Base-by-base conservation (phyloP, 345 rosid genomes). In the Schrenkiella parvula region DNA sequence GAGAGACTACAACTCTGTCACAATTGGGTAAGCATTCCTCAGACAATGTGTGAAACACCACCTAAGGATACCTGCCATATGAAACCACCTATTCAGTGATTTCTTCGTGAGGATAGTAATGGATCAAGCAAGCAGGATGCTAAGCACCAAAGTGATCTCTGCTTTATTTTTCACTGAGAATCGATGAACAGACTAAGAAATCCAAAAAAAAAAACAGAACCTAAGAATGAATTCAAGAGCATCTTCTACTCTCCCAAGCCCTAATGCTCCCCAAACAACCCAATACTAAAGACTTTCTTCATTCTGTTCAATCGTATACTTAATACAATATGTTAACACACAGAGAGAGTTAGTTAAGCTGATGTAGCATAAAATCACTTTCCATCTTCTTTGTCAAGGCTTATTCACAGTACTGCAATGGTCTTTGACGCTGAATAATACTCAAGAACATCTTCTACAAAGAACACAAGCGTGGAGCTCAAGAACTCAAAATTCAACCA, bases 41-140 rank as follows among this genome's bases (percentile, higher is more conserved):
- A 57, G 66, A 64, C 11, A 19, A 28, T 37, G 42, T n/a, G 28
- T 57, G 37, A 37, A 73, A 22, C 66, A 38, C 48, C 65, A 25
- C 6, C 25, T 18, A 55, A 73, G 35, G 18, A 61, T 44, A 57
- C 67, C 53, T 74, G 60, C 61, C 67, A 72, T 38, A n/a, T 21
- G 35, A 60, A 60, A 38, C 41, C 52, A 50, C 43, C 14, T 39
- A 62, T 21, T 61, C 10, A 65, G 28, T 44, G 14, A 55, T 55
- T 14, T 34, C 1, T 18, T 19, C 22, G 39, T 23, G 37, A 54
- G 64, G 7, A 43, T 54, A 55, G 4, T 34, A 55, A 54, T 18
- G 37, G 35, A 57, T 4, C 18, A 1, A 62, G 11, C 17, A 69
- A 19, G 23, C 13, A 72, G 41, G 35, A 23, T 5, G 60, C 15